A percentile compares a stretch with the other conserved stretches of the same genome.
phyloP scores from a whole-genome alignment of 768 basidiomycete genomes.

The Leccinellum rugosiceps region DNA sequence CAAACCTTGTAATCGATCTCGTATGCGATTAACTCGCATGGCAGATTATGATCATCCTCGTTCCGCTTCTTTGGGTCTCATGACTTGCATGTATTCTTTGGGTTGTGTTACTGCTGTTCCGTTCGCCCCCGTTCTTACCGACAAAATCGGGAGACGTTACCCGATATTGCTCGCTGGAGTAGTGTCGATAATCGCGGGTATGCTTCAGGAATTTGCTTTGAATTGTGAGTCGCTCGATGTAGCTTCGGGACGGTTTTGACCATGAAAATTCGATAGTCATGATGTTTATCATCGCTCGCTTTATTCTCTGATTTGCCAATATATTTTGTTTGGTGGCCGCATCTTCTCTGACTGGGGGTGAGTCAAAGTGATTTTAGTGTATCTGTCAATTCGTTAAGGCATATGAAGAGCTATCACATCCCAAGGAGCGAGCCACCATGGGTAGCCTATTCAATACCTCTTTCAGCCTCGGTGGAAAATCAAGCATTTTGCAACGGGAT shows the following conservation, averaged over 20 bases:
- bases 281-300: slow-evolving; percentile 13
- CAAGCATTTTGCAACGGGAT: not conserved
- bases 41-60: slow-evolving; percentile 55
- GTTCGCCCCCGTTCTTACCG: not conserved
- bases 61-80: slow-evolving; percentile 25
- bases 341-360: not conserved
- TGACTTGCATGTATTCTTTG: not conserved
- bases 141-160: not conserved
- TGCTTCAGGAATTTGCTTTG: slow-evolving; percentile 4
- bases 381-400: not conserved
- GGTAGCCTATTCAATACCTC: not conserved
- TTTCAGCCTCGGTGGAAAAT: not conserved
- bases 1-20: not conserved
- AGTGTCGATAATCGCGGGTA: not conserved
- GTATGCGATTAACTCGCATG: not conserved
- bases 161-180: slow-evolving; percentile 24
- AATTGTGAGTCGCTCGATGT: not conserved
- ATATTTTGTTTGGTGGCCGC: not conserved
- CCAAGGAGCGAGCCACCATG: slow-evolving; percentile 11
- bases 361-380: not conserved
- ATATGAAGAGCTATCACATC: slow-evolving; percentile 13
- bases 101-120: not conserved
- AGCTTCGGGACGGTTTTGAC: not conserved
- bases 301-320: not conserved
- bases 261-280: not conserved